Evolutionary conservation across 768 basidiomycete genomes (phyloP), one percentile per base, ranked within the genome.

Genomic region (Suillus weaverae): DNA sequence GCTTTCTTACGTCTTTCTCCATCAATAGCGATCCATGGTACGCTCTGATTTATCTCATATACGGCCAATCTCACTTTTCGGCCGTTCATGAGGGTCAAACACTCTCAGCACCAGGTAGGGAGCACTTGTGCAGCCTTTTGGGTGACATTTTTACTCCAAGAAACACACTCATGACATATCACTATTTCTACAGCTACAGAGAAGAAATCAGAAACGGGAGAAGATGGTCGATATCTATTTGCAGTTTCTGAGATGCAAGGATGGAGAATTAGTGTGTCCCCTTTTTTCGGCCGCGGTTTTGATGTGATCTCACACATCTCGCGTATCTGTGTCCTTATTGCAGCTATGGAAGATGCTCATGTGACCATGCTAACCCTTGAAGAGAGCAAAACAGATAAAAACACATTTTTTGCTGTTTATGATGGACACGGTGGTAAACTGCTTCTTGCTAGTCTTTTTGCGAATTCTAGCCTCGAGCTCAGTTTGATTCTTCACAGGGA

Each of bases 281-380:
- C 43, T 41, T 43, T 46, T 60, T 57, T 41, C 20, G 2, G 43
- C 60, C 10, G 11, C 18, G 18, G 38, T 41, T 39, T 18, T 41
- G 38, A 38, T 57, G n/a, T 41, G 60, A 60, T 60, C 50, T 63
- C 61, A 63, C 60, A 30, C 50, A 64, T 44, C 55, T 46, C 72
- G 70, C 22, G 69, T 68, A 63, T 66, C 60, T 61, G 66, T 48
- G 66, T 66, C 59, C 60, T 61, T 65, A 38, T 64, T 65, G 60
- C 73, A 99, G 97, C 89, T 70, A 99, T 99, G 97, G 97, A 99
- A 80, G 97, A 99, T 72, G 88, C 97, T 1, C 97, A 99, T 77
- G 83, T 92, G 20, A 83, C 86, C 44, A 78, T 92, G 33, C 81
- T 96, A 54, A 82, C 88, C 67, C 80, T 97, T 64, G 88, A 91